Evolutionary conservation across 139 green algal genomes (phyloP), one percentile per base, ranked within the genome.

Genomic region (Chlamydomonas eustigma): DNA sequence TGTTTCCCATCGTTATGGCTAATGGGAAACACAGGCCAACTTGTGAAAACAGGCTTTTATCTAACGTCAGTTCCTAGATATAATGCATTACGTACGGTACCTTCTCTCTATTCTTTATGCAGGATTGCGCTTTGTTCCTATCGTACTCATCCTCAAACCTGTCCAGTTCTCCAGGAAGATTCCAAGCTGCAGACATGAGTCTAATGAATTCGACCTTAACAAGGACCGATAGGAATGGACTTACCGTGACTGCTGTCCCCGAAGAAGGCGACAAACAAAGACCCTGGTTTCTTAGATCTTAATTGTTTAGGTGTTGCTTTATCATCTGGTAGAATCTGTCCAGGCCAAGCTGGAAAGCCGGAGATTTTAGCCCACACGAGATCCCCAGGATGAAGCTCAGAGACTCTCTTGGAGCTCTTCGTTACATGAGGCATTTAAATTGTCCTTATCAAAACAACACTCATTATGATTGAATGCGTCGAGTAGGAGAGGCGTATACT

Each of bases 221-320:
- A n/a, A n/a, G n/a, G n/a, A n/a, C n/a, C n/a, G n/a, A n/a, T n/a
- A n/a, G n/a, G n/a, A n/a, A n/a, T n/a, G n/a, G n/a, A n/a, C n/a
- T n/a, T n/a, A 58, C 44, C 44, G 44, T 58, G 44, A 58, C 44
- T 58, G 44, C 34, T 68, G 52, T 68, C 52, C 4, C 52, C 52
- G 52, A 33, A 68, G 52, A 68, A 68, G 4, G 52, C 52, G n/a
- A 68, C 52, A 4, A 68, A 31, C 52, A 68, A 31, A 8, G 52
- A 37, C 4, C 52, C 52, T 28, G 52, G 52, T 28, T 68, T 68
- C 52, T 68, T 68, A 6, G 4, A 31, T 8, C 18, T 25, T 25
- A 68, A 28, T 5, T 35, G 8, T 4, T 68, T 22, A 5, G 8
- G 12, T 5, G 8, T 31, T 28, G 18, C 52, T 6, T 5, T 6